Base-by-base conservation (phyloP, 176 grass and related monocot species). In the Lolium perenne region DNA sequence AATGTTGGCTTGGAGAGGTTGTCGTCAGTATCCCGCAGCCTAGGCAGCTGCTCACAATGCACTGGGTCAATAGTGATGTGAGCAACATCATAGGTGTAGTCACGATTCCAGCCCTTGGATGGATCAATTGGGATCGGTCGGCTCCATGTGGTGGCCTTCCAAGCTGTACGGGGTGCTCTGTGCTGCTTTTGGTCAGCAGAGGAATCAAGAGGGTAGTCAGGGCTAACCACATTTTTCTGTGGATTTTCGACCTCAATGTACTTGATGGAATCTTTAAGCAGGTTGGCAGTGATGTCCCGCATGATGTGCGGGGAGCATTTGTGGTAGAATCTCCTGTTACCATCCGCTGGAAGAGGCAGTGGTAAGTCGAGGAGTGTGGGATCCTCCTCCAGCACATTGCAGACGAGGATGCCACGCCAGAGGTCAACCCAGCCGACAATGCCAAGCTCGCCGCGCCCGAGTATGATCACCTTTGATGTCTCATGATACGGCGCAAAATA, bases 121-220 rank as follows among this genome's bases (percentile, higher is more conserved):
- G 21, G 25, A 64, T 2, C 12, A 46, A 61, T 45, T 8, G 79
- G 79, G 62, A 65, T 65, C 26, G 47, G 47, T 62, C 38, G 51
- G 79, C 46, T 68, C 62, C 79, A 81, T n/a, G 47, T 21, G 1
- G 15, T 81, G 25, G 23, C 47, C 62, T 14, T 81, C 79, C 62
- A 81, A 10, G 20, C 54, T 43, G 8, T 5, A 41, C 53, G 17
- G 45, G 29, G 9, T 20, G 50, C 41, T 32, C 15, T 32, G 16
- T 2, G 20, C 7, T 8, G 17, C 6, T 7, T 72, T 12, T 10
- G 43, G 1, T 55, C 38, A 61, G 6, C 59, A 38, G 4, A 45
- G 56, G 76, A 55, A 61, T 40, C 38, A 3, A 45, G 32, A 4
- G 61, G 61, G 4, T n/a, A n/a, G 7, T 9, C 3, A 21, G 58